These are phyloP conservation scores for Pisolithus tinctorius DNA, from an alignment of 768 basidiomycete species.

Conservation along the genomic window DNA sequence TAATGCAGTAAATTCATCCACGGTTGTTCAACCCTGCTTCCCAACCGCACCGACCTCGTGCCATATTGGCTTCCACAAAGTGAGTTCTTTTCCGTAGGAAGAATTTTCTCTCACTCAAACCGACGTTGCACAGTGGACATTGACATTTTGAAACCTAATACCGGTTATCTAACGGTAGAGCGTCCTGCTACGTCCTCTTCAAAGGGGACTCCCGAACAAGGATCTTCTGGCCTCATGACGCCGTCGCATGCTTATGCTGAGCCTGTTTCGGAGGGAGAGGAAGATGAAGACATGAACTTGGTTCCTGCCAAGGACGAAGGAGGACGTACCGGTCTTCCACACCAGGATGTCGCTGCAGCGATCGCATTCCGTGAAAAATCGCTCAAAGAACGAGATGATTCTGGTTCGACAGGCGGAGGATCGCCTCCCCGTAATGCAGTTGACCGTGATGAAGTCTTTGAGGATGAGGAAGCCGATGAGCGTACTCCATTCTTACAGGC, in stretches of 20 bases:
- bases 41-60: slow-evolving; percentile 89
- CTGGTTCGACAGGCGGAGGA: slow-evolving; percentile 4
- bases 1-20: slow-evolving; percentile 81
- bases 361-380: slow-evolving; percentile 80
- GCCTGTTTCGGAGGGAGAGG: slow-evolving; percentile 93
- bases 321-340: slow-evolving; percentile 69
- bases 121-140: slow-evolving; percentile 63
- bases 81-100: slow-evolving; percentile 25
- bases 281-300: slow-evolving; percentile 68
- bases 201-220: slow-evolving; percentile 38
- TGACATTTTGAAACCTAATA: slow-evolving; percentile 91
- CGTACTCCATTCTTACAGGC: slow-evolving; percentile 33
- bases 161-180: slow-evolving; percentile 69
- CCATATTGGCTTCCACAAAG: slow-evolving; percentile 99
- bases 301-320: slow-evolving; percentile 76
- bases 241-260: slow-evolving; percentile 59
- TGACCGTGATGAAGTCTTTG: slow-evolving; percentile 23
- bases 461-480: slow-evolving; percentile 24
- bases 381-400: slow-evolving; percentile 42
- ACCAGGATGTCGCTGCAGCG: slow-evolving; percentile 73
- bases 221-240: slow-evolving; percentile 39
- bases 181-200: slow-evolving; percentile 53
- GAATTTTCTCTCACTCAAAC: background rate
- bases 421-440: slow-evolving; percentile 8
- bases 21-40: slow-evolving; percentile 89